Evolutionary conservation across 139 green algal genomes (phyloP).

Genomic region (Chlorella sp.): DNA sequence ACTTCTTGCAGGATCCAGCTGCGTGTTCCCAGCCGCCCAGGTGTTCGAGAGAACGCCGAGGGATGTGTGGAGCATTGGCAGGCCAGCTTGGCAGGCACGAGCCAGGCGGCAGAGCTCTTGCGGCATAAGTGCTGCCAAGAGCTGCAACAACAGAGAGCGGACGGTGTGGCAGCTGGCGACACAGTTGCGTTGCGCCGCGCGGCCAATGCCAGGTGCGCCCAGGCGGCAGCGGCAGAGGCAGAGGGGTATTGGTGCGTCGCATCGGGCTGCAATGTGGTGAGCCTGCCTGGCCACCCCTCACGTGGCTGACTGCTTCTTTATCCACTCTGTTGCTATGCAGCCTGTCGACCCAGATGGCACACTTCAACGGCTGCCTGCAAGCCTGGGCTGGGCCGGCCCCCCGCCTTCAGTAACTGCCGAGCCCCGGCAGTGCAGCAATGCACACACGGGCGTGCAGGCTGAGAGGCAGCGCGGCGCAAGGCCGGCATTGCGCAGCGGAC

Average conservation of each 20-base stretch:
- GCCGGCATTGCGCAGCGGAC: background rate
- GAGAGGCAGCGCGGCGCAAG: background rate
- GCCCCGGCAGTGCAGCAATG: background rate
- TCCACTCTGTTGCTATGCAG: background rate
- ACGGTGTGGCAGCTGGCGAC: background rate
- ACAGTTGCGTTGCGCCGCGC: too few species aligned
- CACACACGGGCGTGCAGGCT: too few species aligned
- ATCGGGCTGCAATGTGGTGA: too few species aligned
- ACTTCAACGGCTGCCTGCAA: background rate
- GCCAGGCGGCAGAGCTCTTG: background rate
- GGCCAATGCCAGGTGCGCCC: too few species aligned
- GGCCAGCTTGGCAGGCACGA: background rate
- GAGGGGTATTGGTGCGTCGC: background rate
- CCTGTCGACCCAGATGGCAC: background rate
- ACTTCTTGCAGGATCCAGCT: too few species aligned
- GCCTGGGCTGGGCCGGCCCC: background rate
- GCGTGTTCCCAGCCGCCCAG: too few species aligned
- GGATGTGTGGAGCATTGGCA: background rate
- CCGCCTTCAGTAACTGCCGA: background rate
- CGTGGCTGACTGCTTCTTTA: background rate
- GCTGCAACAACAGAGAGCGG: background rate
- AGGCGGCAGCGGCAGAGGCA: background rate
- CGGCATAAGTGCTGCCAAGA: background rate
- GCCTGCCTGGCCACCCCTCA: too few species aligned
- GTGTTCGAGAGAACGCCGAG: too few species aligned